Evolutionary conservation across 129 eudicot species (phyloP).

Genomic region (Lactuca saligna): DNA sequence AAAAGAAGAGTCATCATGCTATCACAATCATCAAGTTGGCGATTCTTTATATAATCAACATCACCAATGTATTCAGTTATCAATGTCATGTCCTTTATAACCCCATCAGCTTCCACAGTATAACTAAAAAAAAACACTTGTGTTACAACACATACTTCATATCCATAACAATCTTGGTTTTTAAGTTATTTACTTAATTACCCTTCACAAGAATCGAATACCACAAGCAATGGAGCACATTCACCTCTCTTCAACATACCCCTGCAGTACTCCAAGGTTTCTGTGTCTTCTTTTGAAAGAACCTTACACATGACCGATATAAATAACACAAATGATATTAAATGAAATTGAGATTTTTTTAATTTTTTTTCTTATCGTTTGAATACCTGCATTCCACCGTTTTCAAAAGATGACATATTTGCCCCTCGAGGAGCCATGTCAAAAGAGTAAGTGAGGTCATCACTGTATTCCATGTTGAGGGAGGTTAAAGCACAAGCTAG

Average conservation of each 20-base stretch:
- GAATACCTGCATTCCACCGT: conserved; percentile 55
- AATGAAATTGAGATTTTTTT: neutral
- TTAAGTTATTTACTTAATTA: conserved; percentile 13
- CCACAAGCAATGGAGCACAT: conserved; percentile 75
- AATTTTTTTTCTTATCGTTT: too few relatives aligned
- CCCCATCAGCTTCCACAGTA: conserved; percentile 83
- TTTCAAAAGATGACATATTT: conserved; percentile 25
- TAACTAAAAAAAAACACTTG: conserved; percentile 39
- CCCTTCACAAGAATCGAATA: conserved; percentile 77
- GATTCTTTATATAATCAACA: conserved; percentile 80
- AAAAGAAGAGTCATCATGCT: conserved; percentile 95
- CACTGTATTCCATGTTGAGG: conserved; percentile 38
- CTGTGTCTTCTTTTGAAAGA: conserved; percentile 71
- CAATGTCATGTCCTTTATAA: conserved; percentile 79
- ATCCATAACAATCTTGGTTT: neutral
- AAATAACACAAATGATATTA: conserved; percentile 14
- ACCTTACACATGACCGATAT: conserved; percentile 45
- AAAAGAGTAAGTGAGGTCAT: conserved; percentile 36
- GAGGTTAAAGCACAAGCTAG: conserved; percentile 77
- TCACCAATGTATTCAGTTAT: conserved; percentile 71
- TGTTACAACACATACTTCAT: conserved; percentile 7
- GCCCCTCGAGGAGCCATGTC: conserved; percentile 35
- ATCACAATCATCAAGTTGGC: conserved; percentile 82
- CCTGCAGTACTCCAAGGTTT: conserved; percentile 65
- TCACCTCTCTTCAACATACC: conserved; percentile 69